Base-by-base conservation (phyloP, 2,329 filamentous ascomycete genomes). In the Sporothrix euskadiensis region DNA sequence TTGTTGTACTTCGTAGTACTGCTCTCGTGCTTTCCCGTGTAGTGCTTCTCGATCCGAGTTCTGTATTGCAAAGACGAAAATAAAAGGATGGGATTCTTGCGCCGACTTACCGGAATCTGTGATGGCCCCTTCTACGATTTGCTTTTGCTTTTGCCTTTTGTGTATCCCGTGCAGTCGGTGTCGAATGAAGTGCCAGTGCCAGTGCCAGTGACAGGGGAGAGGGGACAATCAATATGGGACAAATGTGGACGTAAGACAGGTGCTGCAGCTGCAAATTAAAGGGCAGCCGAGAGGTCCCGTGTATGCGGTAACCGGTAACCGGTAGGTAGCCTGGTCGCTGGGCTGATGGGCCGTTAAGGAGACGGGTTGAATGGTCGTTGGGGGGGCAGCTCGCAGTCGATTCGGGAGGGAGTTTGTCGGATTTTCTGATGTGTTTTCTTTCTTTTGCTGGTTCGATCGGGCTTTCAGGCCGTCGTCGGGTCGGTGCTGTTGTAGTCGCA, bases 231-330 rank as follows among this genome's bases (percentile, higher is more conserved):
- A 63, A 59, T 35, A 59, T 59, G 57, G 8, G 19, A 22, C 26
- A 41, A 39, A 63, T 12, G 57, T 63, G 57, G 35, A 63, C 57
- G 32, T 63, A 39, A 63, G 57, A 63, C 57, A 63, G 57, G 41
- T 19, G 44, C 44, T 49, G 44, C 44, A 49, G 44, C 19, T 6
- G 8, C 35, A 35, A 35, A 49, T 19, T 19, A 19, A 49, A 49
- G 14, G 26, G 57, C 57, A 19, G 32, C 9, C n/a, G 30, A 35
- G 26, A 35, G 12, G 16, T 63, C 32, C 59, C 35, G 19, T 41
- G 9, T 63, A 32, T n/a, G 19, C 35, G 32, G 59, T 41, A 41
- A 12, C 32, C 22, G 59, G 59, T 10, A 63, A 63, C 19, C n/a
- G n/a, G n/a, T n/a, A n/a, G n/a, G n/a, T n/a, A n/a, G n/a, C n/a